Conservation (phyloP, 2,329 filamentous ascomycete species). For the Fusarium sacchari region DNA sequence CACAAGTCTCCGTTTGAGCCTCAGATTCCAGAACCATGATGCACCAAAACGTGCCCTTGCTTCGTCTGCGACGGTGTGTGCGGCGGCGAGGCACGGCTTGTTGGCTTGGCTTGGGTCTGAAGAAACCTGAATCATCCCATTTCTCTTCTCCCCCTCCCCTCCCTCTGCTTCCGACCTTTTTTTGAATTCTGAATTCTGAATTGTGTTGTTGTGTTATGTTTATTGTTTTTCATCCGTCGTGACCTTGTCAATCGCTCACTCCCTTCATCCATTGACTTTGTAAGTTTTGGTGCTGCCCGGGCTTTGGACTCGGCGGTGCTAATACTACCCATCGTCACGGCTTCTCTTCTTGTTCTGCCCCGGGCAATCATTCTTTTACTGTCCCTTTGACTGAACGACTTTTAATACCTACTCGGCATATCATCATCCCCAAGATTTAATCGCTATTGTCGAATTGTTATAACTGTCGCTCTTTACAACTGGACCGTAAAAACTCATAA, state of each 20-base stretch:
- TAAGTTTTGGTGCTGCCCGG: conserved; percentile 17
- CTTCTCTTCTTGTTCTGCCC: conserved; percentile 32
- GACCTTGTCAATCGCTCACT: conserved; percentile 32
- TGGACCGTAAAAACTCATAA: neutral
- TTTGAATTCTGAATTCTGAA: conserved; percentile 1
- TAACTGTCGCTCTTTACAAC: conserved; percentile 19
- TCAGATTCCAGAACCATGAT: conserved; percentile 35
- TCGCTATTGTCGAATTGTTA: neutral
- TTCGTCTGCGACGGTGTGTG: conserved; percentile 15
- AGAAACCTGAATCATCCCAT: conserved; percentile 32
- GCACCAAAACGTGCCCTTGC: conserved; percentile 15
- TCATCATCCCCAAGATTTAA: neutral
- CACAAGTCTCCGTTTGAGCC: conserved; percentile 42
- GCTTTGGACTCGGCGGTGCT: conserved; percentile 28
- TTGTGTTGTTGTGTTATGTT: conserved; percentile 14
- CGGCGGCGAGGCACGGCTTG: conserved; percentile 8
- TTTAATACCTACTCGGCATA: conserved; percentile 10
- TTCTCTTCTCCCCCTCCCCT: conserved; percentile 23
- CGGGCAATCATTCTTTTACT: conserved; percentile 35
- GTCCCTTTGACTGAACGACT: conserved; percentile 8
- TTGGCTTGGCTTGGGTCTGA: neutral
- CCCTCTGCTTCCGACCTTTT: conserved; percentile 21
- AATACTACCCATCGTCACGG: neutral
- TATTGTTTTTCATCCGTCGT: conserved; percentile 15
- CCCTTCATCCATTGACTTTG: conserved; percentile 17